Evolutionary conservation across 1,284 basidiomycete species (phyloP), one percentile per base, ranked within the genome.

Genomic region (Phellopilus nigrolimitatus): DNA sequence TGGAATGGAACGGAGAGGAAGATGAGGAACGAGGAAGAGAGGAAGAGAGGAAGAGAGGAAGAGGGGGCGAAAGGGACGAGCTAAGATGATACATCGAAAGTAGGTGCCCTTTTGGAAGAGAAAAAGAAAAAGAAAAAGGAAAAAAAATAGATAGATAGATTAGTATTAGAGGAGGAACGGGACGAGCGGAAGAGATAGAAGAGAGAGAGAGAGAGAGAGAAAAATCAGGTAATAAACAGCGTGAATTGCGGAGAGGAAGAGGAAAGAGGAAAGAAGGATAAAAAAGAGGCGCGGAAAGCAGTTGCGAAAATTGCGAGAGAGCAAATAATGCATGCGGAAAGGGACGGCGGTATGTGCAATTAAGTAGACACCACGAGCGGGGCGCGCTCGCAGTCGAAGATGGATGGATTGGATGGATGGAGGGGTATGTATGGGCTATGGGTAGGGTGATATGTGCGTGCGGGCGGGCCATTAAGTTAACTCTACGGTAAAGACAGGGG

Each of bases 81-180:
- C 45, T 37, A 47, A 36, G 36, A 47, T 25, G 45, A 36, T 38
- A 38, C 45, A 44, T 44, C 45, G 37, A 25, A 36, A 37, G 33
- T 10, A 8, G 19, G 17, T 19, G 13, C 24, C 41, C 15, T 39
- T 13, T 9, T 6, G 24, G 3, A 19, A 15, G 45, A 37, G 37
- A 36, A 4, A 6, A 2, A 22, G 30, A 24, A 15, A 19, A 19
- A 22, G 40, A 10, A 42, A 42, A 21, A 42, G 15, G 22, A 24
- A 21, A 21, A 22, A 22, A 39, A 34, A 38, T 33, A 36, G 45
- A 37, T 5, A 22, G 7, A 22, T 9, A 15, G n/a, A 39, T 17
- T 15, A 15, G 37, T 17, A 39, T 17, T 5, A 12, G 22, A 47
- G 21, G 22, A 44, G 5, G 2, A 15, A 36, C 47, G 19, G 37